Base-by-base conservation (phyloP, 1,139 yeast species). In the Sugiyamaella xylanicola region DNA sequence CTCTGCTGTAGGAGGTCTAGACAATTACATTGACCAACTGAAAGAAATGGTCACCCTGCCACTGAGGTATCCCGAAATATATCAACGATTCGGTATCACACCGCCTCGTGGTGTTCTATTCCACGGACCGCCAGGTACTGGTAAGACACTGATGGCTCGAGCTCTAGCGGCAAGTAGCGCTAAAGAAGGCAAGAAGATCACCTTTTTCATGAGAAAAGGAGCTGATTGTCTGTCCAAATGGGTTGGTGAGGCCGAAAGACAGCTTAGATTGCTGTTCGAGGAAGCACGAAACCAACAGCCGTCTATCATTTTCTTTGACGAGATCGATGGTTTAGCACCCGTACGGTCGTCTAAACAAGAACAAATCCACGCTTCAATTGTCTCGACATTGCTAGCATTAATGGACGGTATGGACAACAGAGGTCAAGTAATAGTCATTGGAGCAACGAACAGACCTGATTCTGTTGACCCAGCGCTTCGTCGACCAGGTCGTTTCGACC, bases 41-140 rank as follows among this genome's bases (percentile, higher is more conserved):
- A 93, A 95, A 67, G 99, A 95, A 72, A 95, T 95, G 99, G 96
- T 95, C 9, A 91, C 96, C 0, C 75, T 95, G 56, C 99, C 99
- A 0, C 75, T 95, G 59, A 74, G 92, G 56, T 95, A 95, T 64
- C 99, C 99, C 0, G 99, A 95, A 69, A 80, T 95, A 17, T 95
- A 92, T 68, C 90, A 90, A 64, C 85, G 86, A 67, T 95, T 95
- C 68, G 86, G 84, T 54, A 91, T 93, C 36, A 90, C 97, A 0
- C 99, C 99, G 1, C 99, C 99, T 15, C 78, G 99, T 63, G 99
- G 99, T 60, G 99, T 95, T 1, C 74, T 95, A 55, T 95, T 95
- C 74, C 99, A 95, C 72, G 99, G 99, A 42, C 99, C 99, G 2
- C 99, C 99, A 1, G 99, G 99, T 63, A 95, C 99, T 0, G 99